Conservation (phyloP, 768 basidiomycete genomes). For the Leccinum rimulosum region DNA sequence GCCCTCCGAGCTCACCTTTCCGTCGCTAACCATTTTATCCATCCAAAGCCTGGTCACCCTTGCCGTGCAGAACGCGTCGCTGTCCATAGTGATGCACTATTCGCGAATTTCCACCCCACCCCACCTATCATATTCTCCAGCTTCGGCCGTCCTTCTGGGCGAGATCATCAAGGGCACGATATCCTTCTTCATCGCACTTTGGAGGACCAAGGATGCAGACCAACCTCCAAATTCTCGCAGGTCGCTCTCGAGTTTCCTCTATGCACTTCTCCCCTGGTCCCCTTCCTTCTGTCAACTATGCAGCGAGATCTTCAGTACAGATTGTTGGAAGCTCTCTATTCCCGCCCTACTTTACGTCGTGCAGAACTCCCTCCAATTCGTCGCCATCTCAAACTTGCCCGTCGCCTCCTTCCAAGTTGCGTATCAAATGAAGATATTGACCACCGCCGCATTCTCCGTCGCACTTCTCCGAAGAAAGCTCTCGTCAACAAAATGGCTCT, state of each 20-base stretch:
- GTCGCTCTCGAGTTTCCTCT: constrained; percentile 36
- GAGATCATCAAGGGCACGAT: constrained; percentile 93
- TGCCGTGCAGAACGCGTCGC: constrained; percentile 90
- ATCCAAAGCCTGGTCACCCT: constrained; percentile 68
- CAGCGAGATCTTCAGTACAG: constrained; percentile 77
- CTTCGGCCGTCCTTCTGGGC: constrained; percentile 90
- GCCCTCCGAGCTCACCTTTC: background rate
- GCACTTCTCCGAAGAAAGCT: constrained; percentile 75
- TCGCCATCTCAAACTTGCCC: constrained; percentile 91
- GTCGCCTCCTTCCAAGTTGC: constrained; percentile 98
- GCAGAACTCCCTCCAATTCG: constrained; percentile 97
- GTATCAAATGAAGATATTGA: constrained; percentile 98
- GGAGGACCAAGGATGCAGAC: constrained; percentile 45
- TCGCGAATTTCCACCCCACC: constrained; percentile 87
- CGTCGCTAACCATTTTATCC: constrained; percentile 4
- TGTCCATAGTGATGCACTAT: constrained; percentile 98
- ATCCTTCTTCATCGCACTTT: constrained; percentile 83
- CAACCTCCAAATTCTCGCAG: constrained; percentile 40
- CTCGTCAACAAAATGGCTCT: constrained; percentile 76
- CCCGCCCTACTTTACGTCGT: constrained; percentile 93
- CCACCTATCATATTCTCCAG: constrained; percentile 84
- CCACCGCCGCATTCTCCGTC: constrained; percentile 92
- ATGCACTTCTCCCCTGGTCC: constrained; percentile 44
- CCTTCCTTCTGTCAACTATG: constrained; percentile 55
- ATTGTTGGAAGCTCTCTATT: constrained; percentile 98